A percentile compares a stretch with the other conserved stretches of the same genome.
Conservation (phyloP, 805 yeast species). For the Teunomyces tritomae region DNA sequence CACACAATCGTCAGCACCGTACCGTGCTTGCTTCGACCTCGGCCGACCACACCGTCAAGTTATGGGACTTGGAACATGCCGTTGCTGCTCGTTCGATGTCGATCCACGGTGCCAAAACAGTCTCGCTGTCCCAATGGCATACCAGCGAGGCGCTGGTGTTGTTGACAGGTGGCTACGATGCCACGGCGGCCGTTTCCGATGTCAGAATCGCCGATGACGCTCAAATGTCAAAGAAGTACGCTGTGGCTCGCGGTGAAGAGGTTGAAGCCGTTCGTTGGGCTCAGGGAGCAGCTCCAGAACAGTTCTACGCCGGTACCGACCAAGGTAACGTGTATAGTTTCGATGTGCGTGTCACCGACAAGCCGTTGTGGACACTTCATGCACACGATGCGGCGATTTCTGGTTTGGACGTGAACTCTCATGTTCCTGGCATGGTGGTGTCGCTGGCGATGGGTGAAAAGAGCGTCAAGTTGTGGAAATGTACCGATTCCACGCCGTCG, state of each 20-base stretch:
- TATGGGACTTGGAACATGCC: slow-evolving; percentile 85
- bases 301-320: slow-evolving; percentile 87
- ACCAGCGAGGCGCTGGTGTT: slow-evolving; percentile 60
- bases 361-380: slow-evolving; percentile 90
- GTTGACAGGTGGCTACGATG: slow-evolving; percentile 91
- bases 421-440: slow-evolving; percentile 68
- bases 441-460: slow-evolving; percentile 94
- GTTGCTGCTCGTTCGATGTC: slow-evolving; percentile 74
- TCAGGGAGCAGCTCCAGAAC: slow-evolving; percentile 41
- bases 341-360: slow-evolving; percentile 68
- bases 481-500: slow-evolving; percentile 55
- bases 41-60: slow-evolving; percentile 90
- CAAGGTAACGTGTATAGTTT: slow-evolving; percentile 85
- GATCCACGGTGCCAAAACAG: slow-evolving; percentile 76
- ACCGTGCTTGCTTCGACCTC: slow-evolving; percentile 90
- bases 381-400: slow-evolving; percentile 97
- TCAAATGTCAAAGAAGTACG: slow-evolving; percentile 62
- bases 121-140: slow-evolving; percentile 88
- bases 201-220: slow-evolving; percentile 68
- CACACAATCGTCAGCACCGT: slow-evolving; percentile 79
- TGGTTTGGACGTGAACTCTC: slow-evolving; percentile 65
- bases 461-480: slow-evolving; percentile 82
- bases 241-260: slow-evolving; percentile 68
- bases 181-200: slow-evolving; percentile 78
- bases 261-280: slow-evolving; percentile 81